Conservation (phyloP, 768 basidiomycete species). For the Saitozyma podzolica region DNA sequence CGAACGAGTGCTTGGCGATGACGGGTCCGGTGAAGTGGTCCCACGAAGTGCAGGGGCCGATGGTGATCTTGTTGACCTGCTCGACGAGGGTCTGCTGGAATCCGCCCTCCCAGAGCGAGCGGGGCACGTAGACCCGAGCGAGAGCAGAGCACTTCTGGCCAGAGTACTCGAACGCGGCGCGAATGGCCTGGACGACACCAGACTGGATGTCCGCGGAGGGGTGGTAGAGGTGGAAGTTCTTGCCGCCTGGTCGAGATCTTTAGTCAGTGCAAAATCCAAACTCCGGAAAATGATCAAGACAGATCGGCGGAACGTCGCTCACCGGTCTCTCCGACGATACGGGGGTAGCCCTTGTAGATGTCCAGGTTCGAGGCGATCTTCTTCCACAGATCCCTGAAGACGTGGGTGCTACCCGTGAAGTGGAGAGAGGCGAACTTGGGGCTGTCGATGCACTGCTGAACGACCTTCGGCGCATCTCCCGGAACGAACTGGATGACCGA, state of each 20-base stretch:
- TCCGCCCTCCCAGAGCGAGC: conserved; percentile 76
- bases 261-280: conserved; percentile 50
- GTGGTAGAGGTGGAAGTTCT: conserved; percentile 97
- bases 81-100: conserved; percentile 77
- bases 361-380: conserved; percentile 87
- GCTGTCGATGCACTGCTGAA: conserved; percentile 77
- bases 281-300: background rate
- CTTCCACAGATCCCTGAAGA: conserved; percentile 97
- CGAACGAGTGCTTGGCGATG: conserved; percentile 84
- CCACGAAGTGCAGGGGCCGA: conserved; percentile 75
- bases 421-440: conserved; percentile 81
- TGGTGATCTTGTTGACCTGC: conserved; percentile 79
- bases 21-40: conserved; percentile 92
- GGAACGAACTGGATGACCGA: conserved; percentile 97
- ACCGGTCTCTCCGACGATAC: conserved; percentile 95
- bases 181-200: conserved; percentile 82
- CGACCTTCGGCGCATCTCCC: conserved; percentile 76
- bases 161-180: conserved; percentile 94
- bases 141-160: conserved; percentile 98
- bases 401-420: conserved; percentile 92
- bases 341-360: conserved; percentile 81
- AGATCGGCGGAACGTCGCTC: conserved; percentile 1
- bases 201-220: conserved; percentile 80
- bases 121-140: conserved; percentile 86
- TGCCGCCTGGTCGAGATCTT: conserved; percentile 59